Conservation (phyloP, 805 yeast species). For the Saccharomycopsis guyanensis region DNA sequence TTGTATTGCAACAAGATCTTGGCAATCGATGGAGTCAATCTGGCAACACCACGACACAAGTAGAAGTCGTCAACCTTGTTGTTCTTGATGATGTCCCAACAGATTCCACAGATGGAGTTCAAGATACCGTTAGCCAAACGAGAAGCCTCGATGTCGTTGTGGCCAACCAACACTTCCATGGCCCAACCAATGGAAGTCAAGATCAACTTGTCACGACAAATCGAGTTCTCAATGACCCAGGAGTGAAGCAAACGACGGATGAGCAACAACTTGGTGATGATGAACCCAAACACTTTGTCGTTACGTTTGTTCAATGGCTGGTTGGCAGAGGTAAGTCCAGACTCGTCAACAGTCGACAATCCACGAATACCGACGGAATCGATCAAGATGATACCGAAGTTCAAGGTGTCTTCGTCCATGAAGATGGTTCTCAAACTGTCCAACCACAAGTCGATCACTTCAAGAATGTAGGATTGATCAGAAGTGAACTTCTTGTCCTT, state of each 20-base stretch:
- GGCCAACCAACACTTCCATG: constrained; percentile 45
- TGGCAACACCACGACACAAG: constrained; percentile 40
- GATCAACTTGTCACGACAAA: constrained; percentile 34
- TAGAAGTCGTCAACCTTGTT: constrained; percentile 29
- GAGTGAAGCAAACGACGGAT: constrained; percentile 47
- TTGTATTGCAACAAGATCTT: constrained; percentile 44
- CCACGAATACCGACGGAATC: constrained; percentile 53
- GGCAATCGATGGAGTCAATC: constrained; percentile 48
- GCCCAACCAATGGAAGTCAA: constrained; percentile 46
- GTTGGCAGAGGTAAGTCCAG: constrained; percentile 21
- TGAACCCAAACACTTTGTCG: constrained; percentile 45
- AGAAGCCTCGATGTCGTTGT: constrained; percentile 46
- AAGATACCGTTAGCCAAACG: constrained; percentile 58
- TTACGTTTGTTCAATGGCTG: constrained; percentile 28
- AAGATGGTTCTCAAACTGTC: constrained; percentile 35
- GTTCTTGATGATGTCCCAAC: constrained; percentile 31
- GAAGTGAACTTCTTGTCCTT: constrained; percentile 40
- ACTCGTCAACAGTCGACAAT: constrained; percentile 37
- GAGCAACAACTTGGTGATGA: constrained; percentile 52
- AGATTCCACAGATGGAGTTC: constrained; percentile 38
- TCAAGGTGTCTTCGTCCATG: constrained; percentile 34
- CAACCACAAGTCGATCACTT: constrained; percentile 49
- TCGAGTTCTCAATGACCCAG: constrained; percentile 26
- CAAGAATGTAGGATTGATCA: constrained; percentile 59
- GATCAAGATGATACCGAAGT: constrained; percentile 38